These are phyloP conservation scores for Trichoderma aggressivum DNA, from an alignment of 2,329 filamentous ascomycete species.

Conservation along the genomic window DNA sequence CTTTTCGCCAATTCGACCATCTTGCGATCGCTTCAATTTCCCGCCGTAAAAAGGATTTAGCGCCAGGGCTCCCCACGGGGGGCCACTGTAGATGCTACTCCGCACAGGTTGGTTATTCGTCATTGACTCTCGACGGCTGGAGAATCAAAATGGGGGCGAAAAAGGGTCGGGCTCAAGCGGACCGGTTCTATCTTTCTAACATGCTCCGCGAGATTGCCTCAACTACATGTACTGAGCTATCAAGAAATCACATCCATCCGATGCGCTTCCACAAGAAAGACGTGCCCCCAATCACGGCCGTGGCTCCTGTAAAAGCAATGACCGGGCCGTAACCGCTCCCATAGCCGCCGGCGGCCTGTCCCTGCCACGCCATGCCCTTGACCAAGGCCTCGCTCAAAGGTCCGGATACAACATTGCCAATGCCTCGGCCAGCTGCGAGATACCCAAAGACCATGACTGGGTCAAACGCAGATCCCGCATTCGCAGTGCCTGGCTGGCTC, in stretches of 20 bases:
- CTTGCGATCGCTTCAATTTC: background rate
- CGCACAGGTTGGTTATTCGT: background rate
- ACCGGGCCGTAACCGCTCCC: constrained; percentile 34
- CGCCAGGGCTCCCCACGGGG: background rate
- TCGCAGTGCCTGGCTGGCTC: constrained; percentile 9
- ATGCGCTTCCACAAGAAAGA: constrained; percentile 32
- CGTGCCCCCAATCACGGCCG: constrained; percentile 31
- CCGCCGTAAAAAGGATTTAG: background rate
- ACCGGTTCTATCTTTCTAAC: background rate
- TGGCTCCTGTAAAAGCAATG: constrained; percentile 35
- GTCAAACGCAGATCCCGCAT: constrained; percentile 32
- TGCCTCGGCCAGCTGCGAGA: constrained; percentile 55
- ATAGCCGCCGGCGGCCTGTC: constrained; percentile 31
- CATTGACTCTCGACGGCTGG: background rate
- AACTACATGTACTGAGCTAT: too few species aligned
- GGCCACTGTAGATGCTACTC: background rate
- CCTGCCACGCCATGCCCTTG: constrained; percentile 41
- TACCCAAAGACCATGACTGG: constrained; percentile 56
- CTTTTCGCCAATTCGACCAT: background rate
- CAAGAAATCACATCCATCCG: constrained; percentile 31
- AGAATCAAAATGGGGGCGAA: background rate
- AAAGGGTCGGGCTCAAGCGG: background rate
- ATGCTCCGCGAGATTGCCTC: background rate
- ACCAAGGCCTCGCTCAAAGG: constrained; percentile 54
- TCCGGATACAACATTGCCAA: constrained; percentile 58